Evolutionary conservation across 2,329 filamentous ascomycete species (phyloP).

Genomic region (Fusarium tricinctum): DNA sequence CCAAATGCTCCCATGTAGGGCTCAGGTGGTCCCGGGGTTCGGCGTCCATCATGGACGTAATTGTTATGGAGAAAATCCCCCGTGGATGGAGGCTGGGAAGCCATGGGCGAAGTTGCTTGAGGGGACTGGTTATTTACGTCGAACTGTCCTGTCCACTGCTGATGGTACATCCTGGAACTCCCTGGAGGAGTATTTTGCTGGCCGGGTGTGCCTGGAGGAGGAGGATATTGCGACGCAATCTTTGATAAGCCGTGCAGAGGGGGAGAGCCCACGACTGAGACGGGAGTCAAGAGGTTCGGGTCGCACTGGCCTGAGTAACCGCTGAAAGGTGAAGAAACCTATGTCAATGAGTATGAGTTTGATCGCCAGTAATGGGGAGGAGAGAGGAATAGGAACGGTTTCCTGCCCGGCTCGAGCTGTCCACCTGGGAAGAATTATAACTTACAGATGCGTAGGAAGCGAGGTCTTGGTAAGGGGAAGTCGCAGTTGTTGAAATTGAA

Average conservation of each 20-base stretch:
- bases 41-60: slow-evolving; percentile 58
- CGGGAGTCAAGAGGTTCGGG: slow-evolving; percentile 64
- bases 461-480: slow-evolving; percentile 51
- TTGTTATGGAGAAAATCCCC: slow-evolving; percentile 54
- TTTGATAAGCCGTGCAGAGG: slow-evolving; percentile 61
- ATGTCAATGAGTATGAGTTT: slow-evolving; percentile 21
- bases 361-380: neutral
- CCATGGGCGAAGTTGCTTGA: slow-evolving; percentile 63
- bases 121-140: slow-evolving; percentile 59
- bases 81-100: slow-evolving; percentile 55
- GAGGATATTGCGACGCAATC: slow-evolving; percentile 57
- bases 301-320: slow-evolving; percentile 57
- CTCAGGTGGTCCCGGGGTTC: slow-evolving; percentile 55
- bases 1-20: slow-evolving; percentile 56
- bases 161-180: slow-evolving; percentile 61
- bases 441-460: slow-evolving; percentile 53
- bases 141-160: slow-evolving; percentile 58
- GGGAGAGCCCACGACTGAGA: slow-evolving; percentile 64
- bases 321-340: slow-evolving; percentile 52
- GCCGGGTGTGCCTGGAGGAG: slow-evolving; percentile 54
- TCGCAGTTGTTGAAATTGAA: slow-evolving; percentile 44
- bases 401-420: neutral
- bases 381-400: neutral
- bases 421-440: slow-evolving; percentile 18
- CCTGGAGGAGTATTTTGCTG: slow-evolving; percentile 65